phyloP scores from a whole-genome alignment of 768 basidiomycete genomes.

The Sistotremastrum suecicum region DNA sequence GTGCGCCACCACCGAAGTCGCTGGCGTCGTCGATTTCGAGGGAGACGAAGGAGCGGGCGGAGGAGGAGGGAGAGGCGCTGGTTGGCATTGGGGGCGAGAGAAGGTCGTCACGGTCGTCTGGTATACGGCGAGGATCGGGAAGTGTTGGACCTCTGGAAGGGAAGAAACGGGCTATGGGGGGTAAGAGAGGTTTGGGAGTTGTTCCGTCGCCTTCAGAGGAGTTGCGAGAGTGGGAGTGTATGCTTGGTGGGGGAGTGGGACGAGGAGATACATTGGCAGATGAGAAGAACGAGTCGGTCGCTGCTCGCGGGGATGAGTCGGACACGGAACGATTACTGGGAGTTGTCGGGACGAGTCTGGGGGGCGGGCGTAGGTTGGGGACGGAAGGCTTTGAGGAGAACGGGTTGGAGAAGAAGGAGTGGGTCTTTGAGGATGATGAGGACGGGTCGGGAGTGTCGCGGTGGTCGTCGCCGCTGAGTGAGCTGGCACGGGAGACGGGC shows the following conservation, averaged over 20 bases:
- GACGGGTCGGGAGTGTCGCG: conserved; percentile 9
- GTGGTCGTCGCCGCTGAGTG: conserved; percentile 24
- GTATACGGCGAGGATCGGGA: too few species aligned
- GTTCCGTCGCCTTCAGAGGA: conserved; percentile 5
- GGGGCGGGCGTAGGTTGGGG: conserved; percentile 10
- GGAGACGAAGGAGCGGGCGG: not conserved
- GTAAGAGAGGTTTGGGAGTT: conserved; percentile 10
- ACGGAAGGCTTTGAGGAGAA: conserved; percentile 21
- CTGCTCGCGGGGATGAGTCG: conserved; percentile 11
- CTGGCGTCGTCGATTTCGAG: conserved; percentile 8
- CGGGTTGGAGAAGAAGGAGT: conserved; percentile 21
- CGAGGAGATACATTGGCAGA: conserved; percentile 10
- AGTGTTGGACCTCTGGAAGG: conserved; percentile 20
- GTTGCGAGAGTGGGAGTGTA: conserved; percentile 11
- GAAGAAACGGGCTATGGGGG: conserved; percentile 22
- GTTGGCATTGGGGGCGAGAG: not conserved
- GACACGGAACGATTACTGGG: conserved; percentile 9
- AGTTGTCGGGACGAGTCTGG: conserved; percentile 24
- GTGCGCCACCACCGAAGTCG: too few species aligned
- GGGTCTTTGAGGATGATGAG: conserved; percentile 25
- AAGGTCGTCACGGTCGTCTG: not conserved
- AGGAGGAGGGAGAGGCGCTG: not conserved
- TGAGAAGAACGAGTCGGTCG: conserved; percentile 6
- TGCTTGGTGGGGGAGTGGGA: conserved; percentile 10
- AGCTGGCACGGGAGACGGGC: conserved; percentile 19